phyloP scores from a whole-genome alignment of 306 rosid genomes.

The Malus fusca region DNA sequence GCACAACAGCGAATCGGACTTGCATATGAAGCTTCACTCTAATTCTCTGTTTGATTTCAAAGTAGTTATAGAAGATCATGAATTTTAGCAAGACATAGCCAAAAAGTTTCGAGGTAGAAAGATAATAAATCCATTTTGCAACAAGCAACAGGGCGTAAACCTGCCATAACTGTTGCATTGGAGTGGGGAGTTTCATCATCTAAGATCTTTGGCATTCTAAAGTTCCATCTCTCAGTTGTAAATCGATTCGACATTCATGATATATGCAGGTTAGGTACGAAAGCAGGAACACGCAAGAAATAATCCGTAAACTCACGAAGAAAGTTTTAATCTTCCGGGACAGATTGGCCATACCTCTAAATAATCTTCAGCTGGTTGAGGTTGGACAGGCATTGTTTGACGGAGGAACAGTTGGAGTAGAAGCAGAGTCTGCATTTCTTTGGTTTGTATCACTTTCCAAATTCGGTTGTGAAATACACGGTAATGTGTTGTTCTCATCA shows the following conservation, averaged over 20 bases:
- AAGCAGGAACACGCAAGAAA: neutral
- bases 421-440: constrained; percentile 44
- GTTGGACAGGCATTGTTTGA: constrained; percentile 33
- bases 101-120: neutral
- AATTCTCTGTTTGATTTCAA: neutral
- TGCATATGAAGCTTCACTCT: neutral
- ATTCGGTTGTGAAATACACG: constrained; percentile 45
- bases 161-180: neutral
- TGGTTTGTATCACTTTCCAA: constrained; percentile 38
- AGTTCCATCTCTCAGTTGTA: neutral
- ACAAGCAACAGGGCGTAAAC: neutral
- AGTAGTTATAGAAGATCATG: neutral
- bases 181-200: neutral
- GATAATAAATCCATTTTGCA: neutral
- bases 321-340: neutral
- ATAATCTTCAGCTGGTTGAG: constrained; percentile 37
- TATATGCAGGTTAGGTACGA: neutral
- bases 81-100: neutral
- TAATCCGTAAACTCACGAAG: neutral
- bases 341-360: constrained; percentile 2
- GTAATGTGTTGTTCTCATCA: constrained; percentile 33
- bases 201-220: neutral
- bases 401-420: constrained; percentile 36
- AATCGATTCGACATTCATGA: neutral
- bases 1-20: neutral